Conservation (phyloP, 2,329 filamentous ascomycete species). For the Neonectria neomacrospora region DNA sequence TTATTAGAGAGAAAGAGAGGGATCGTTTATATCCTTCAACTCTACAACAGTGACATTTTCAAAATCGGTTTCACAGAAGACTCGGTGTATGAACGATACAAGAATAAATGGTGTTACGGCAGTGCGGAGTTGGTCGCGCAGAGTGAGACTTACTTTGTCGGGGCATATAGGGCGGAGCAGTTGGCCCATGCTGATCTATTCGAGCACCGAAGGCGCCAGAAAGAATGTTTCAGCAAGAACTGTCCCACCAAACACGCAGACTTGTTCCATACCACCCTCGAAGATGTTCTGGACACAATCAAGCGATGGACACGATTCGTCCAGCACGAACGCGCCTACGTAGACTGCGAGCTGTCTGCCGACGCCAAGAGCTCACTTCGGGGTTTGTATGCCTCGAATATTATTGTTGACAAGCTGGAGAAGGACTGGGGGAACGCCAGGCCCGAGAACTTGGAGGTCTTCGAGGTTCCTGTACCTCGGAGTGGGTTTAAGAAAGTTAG, state of each 20-base stretch:
- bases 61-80: neutral
- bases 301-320: neutral
- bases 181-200: slow-evolving; percentile 10
- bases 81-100: neutral
- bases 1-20: neutral
- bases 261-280: neutral
- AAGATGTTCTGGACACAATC: neutral
- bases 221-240: neutral
- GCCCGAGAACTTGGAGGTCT: neutral
- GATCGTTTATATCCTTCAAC: neutral
- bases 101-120: neutral
- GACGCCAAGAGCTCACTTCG: neutral
- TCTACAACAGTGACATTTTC: neutral
- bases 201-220: neutral
- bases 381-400: neutral
- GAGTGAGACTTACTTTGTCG: neutral
- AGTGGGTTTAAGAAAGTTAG: neutral
- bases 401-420: neutral
- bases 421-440: neutral
- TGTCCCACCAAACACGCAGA: neutral
- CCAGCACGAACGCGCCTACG: neutral
- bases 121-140: neutral
- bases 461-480: neutral
- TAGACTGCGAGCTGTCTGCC: neutral
- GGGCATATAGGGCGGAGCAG: neutral